Evolutionary conservation across 2,329 filamentous ascomycete genomes (phyloP).

Genomic region (Aspergillus neotritici): DNA sequence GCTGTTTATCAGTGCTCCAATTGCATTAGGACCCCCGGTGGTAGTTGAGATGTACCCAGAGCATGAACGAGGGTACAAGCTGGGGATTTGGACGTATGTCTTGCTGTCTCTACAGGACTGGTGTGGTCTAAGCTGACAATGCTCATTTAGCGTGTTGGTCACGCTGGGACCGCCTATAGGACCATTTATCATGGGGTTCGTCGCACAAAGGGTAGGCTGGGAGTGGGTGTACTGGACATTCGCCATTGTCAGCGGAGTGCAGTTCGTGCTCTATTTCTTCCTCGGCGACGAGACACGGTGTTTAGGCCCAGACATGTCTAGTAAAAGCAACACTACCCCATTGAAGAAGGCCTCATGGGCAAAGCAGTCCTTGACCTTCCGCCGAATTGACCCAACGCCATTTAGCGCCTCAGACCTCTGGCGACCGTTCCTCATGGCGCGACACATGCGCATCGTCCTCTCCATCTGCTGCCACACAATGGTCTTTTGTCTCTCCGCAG

Average conservation of each 20-base stretch:
- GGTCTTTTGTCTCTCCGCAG: constrained; percentile 51
- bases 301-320: constrained; percentile 19
- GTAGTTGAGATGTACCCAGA: constrained; percentile 55
- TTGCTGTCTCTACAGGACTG: no score
- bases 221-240: constrained; percentile 57
- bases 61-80: constrained; percentile 46
- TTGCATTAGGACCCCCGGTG: constrained; percentile 50
- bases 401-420: constrained; percentile 47
- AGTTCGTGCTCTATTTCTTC: constrained; percentile 52
- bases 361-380: constrained; percentile 37
- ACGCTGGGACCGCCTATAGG: constrained; percentile 24
- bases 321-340: constrained; percentile 8
- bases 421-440: constrained; percentile 45
- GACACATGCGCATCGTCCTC: constrained; percentile 45
- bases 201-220: constrained; percentile 49
- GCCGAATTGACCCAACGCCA: constrained; percentile 49
- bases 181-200: constrained; percentile 37
- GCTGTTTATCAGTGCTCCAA: constrained; percentile 51
- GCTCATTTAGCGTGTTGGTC: no score
- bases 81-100: constrained; percentile 46
- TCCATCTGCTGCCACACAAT: constrained; percentile 52
- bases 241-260: constrained; percentile 52
- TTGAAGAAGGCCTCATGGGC: constrained; percentile 28
- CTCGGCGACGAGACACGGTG: constrained; percentile 53
- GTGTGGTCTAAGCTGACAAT: no score